phyloP scores from a whole-genome alignment of 176 grass and related monocot genomes.

The Neostapfia colusana region DNA sequence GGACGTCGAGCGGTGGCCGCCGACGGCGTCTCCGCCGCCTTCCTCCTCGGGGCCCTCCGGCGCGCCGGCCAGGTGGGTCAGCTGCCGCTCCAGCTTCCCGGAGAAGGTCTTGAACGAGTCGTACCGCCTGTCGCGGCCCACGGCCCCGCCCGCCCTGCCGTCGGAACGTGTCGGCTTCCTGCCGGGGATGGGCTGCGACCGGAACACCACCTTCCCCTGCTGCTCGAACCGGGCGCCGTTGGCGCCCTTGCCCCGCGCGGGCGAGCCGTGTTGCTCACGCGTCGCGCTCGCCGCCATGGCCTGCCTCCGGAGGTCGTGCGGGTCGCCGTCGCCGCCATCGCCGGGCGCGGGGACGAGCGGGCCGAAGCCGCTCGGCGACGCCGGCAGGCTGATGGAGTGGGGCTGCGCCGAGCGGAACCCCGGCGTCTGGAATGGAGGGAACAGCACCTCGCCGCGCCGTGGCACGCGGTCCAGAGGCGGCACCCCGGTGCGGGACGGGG shows the following conservation, averaged over 20 bases:
- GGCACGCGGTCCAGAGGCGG: conserved; percentile 23
- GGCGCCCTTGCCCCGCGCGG: background rate
- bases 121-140: conserved; percentile 52
- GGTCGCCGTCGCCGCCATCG: background rate
- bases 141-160: background rate
- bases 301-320: conserved; percentile 15
- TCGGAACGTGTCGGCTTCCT: background rate
- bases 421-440: conserved; percentile 40
- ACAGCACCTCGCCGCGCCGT: conserved; percentile 34
- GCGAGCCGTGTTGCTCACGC: background rate
- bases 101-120: conserved; percentile 91
- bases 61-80: conserved; percentile 62
- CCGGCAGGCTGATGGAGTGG: conserved; percentile 74
- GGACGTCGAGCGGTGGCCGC: background rate
- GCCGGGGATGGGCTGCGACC: conserved; percentile 63
- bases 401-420: conserved; percentile 39
- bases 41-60: conserved; percentile 30
- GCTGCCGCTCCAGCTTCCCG: conserved; percentile 74
- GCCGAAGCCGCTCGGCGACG: conserved; percentile 53
- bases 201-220: conserved; percentile 55
- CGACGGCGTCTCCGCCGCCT: background rate
- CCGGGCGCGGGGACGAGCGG: background rate
- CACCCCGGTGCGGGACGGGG: background rate
- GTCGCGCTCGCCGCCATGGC: conserved; percentile 11
- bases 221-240: conserved; percentile 25